phyloP scores from a whole-genome alignment of 2,329 filamentous ascomycete genomes.

The Magnaporthiopsis incrustans region DNA sequence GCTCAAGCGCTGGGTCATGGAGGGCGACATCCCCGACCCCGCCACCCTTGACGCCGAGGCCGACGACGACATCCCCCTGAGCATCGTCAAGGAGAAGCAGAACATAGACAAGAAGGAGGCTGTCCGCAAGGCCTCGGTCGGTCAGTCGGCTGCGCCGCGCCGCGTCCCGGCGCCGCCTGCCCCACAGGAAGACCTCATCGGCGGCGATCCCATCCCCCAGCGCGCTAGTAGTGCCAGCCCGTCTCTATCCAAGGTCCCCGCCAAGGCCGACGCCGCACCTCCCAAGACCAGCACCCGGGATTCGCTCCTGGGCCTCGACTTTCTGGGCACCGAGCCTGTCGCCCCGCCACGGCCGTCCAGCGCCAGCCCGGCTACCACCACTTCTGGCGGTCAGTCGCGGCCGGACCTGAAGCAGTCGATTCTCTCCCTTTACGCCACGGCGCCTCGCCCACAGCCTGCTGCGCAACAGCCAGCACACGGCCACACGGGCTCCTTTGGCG shows the following conservation, averaged over 20 bases:
- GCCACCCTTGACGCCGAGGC: conserved; percentile 72
- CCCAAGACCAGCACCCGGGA: conserved; percentile 72
- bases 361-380: conserved; percentile 57
- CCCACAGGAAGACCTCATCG: conserved; percentile 72
- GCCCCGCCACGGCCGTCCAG: conserved; percentile 76
- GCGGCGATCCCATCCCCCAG: conserved; percentile 59
- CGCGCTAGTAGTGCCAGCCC: conserved; percentile 71
- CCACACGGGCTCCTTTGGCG: conserved; percentile 57
- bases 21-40: conserved; percentile 90
- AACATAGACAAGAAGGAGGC: conserved; percentile 52
- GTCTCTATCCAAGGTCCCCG: conserved; percentile 45
- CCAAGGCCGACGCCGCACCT: conserved; percentile 57
- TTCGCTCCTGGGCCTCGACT: conserved; percentile 86
- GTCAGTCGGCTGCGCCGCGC: conserved; percentile 29
- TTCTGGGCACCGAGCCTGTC: conserved; percentile 66
- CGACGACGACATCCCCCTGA: conserved; percentile 70
- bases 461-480: conserved; percentile 45
- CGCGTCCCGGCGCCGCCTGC: conserved; percentile 22
- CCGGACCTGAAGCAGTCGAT: conserved; percentile 97
- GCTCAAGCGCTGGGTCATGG: conserved; percentile 99
- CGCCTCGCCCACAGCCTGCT: conserved; percentile 63
- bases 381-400: conserved; percentile 54
- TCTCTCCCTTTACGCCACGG: conserved; percentile 83
- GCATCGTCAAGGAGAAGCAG: conserved; percentile 59
- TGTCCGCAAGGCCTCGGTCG: conserved; percentile 50